A percentile compares a stretch with the other conserved stretches of the same genome.
Evolutionary conservation across 73 alveolate species (phyloP).

Genomic region (Tetrahymena elliotti): DNA sequence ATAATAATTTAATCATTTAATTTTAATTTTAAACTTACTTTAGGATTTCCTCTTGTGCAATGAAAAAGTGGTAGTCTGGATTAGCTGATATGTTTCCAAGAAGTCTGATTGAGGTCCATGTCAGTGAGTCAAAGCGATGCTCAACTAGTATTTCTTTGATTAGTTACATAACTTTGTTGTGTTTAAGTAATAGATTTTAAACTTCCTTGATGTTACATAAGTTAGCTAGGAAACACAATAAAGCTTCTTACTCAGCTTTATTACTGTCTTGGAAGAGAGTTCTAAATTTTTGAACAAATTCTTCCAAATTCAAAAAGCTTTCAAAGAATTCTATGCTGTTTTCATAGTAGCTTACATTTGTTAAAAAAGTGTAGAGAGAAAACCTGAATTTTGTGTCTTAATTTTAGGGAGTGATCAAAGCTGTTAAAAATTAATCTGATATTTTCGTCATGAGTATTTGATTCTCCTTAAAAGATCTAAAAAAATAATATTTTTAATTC

Average conservation of each 20-base stretch:
- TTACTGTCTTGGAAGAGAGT: neutral
- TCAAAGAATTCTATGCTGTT: constrained; percentile 34
- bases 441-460: constrained; percentile 27
- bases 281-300: constrained; percentile 23
- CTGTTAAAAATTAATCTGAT: constrained; percentile 12
- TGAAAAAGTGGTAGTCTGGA: constrained; percentile 22
- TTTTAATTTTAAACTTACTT: too few relatives aligned
- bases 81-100: constrained; percentile 26
- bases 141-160: constrained; percentile 27
- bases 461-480: constrained; percentile 4
- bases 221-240: constrained; percentile 20
- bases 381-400: constrained; percentile 23
- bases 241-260: constrained; percentile 17
- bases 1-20: too few relatives aligned
- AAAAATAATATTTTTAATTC: neutral
- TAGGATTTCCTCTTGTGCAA: constrained; percentile 25
- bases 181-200: constrained; percentile 19
- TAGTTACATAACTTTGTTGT: constrained; percentile 12
- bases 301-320: constrained; percentile 29
- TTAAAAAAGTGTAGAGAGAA: constrained; percentile 8
- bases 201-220: constrained; percentile 22
- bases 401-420: constrained; percentile 4
- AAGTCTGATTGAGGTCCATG: constrained; percentile 2
- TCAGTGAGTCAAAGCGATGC: constrained; percentile 18
- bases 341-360: constrained; percentile 29